Percentiles rank a stretch among this genome's conserved stretches.
phyloP scores from a whole-genome alignment of 805 yeast species.

The Candida ponderosae region DNA sequence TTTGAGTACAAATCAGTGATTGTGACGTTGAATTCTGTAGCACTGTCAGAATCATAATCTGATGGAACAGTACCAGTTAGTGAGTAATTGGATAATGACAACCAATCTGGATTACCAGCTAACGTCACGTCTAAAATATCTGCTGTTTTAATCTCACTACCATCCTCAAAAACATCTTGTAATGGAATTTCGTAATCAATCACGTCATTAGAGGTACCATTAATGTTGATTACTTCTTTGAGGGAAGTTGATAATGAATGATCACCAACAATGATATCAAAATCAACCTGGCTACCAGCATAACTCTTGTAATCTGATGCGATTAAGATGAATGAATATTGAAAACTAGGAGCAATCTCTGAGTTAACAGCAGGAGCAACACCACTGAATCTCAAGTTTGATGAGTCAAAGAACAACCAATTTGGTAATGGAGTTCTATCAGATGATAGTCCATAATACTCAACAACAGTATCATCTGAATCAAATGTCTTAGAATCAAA shows the following conservation, averaged over 20 bases:
- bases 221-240: conserved; percentile 47
- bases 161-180: conserved; percentile 57
- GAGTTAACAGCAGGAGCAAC: conserved; percentile 85
- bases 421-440: conserved; percentile 86
- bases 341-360: conserved; percentile 77
- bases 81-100: conserved; percentile 34
- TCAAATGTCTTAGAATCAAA: conserved; percentile 59
- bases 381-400: conserved; percentile 66
- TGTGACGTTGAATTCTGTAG: conserved; percentile 40
- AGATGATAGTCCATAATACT: conserved; percentile 73
- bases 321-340: conserved; percentile 61
- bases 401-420: conserved; percentile 70
- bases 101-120: conserved; percentile 54
- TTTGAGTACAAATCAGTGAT: conserved; percentile 56
- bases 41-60: conserved; percentile 26
- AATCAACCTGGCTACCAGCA: conserved; percentile 61
- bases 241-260: conserved; percentile 69
- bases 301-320: conserved; percentile 75
- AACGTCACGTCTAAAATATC: conserved; percentile 50
- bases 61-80: conserved; percentile 53
- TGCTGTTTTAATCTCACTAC: conserved; percentile 31
- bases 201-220: conserved; percentile 56
- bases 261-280: conserved; percentile 78
- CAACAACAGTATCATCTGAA: conserved; percentile 39
- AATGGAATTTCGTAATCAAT: conserved; percentile 57